Evolutionary conservation across 768 basidiomycete genomes (phyloP), one percentile per base, ranked within the genome.

Genomic region (Rhodotorula taiwanensis): DNA sequence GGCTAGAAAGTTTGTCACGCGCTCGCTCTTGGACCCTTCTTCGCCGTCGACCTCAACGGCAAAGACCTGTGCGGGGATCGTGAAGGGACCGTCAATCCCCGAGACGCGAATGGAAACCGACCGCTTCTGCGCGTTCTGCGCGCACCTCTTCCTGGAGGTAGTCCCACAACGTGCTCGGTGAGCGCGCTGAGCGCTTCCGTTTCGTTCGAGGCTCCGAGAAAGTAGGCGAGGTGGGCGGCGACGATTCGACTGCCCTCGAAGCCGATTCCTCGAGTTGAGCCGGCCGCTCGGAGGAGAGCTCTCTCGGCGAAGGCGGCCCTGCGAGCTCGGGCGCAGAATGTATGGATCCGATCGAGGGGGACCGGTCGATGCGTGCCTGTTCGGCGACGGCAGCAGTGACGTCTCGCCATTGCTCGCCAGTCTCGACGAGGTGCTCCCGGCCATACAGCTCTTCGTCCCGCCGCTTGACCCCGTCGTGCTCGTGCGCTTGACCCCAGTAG

Each of bases 41-140:
- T 91, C 89, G 0, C 87, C 89, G 75, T 94, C 90, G 74, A 90
- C 89, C 76, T 94, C 89, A n/a, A 88, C 91, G 1, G 87, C 89
- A 13, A 92, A 77, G 10, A 92, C 79, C 72, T 94, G n/a, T n/a
- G n/a, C n/a, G n/a, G n/a, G n/a, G n/a, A n/a, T n/a, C n/a, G 88
- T 87, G 21, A 84, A 75, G 21, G 20, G 2, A 31, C 15, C 48
- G 15, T 10, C 36, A 36, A 15, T 25, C 16, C 31, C 39, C 28
- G 10, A 11, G 13, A 18, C 18, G 21, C 16, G 7, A 13, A n/a
- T 39, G 16, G 3, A 21, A 27, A 15, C n/a, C 11, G n/a, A n/a
- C n/a, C n/a, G n/a, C n/a, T n/a, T n/a, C n/a, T n/a, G n/a, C n/a
- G n/a, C n/a, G n/a, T n/a, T n/a, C n/a, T n/a, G n/a, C 0, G 21